Percentiles rank a stretch among this genome's conserved stretches.
Evolutionary conservation across 257 asterid genomes (phyloP).

Genomic region (Echium plantagineum): DNA sequence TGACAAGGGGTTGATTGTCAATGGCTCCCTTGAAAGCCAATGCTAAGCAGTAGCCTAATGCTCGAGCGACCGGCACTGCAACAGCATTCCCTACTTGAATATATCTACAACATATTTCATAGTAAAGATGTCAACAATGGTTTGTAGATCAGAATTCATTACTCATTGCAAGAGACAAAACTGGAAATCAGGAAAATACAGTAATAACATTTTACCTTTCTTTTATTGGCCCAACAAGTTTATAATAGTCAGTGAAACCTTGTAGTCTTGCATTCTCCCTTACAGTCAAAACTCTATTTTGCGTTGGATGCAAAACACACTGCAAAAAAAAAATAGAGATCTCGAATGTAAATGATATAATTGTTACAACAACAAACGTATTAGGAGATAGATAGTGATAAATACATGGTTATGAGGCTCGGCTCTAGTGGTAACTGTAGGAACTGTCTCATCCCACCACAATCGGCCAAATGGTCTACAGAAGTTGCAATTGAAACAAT

Average conservation of each 20-base stretch:
- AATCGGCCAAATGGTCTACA: constrained; percentile 84
- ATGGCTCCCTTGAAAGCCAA: constrained; percentile 31
- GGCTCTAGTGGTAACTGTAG: constrained; percentile 84
- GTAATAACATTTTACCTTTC: constrained; percentile 36
- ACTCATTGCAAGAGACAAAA: background rate
- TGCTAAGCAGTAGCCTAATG: constrained; percentile 54
- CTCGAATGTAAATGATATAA: background rate
- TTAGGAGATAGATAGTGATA: background rate
- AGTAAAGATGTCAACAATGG: background rate
- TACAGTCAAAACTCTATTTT: constrained; percentile 66
- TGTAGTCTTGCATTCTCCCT: constrained; percentile 90
- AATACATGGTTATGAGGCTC: constrained; percentile 83
- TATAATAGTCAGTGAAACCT: constrained; percentile 82
- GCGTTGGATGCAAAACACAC: constrained; percentile 58
- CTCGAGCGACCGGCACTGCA: constrained; percentile 79
- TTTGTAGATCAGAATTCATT: background rate
- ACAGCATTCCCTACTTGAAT: constrained; percentile 89
- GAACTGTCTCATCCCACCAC: constrained; percentile 90
- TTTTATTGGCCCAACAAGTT: constrained; percentile 58
- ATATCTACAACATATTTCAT: constrained; percentile 28
- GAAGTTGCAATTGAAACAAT: too few species aligned
- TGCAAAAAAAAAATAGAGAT: constrained; percentile 8
- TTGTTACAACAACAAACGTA: background rate
- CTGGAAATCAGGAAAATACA: background rate
- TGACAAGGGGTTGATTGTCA: constrained; percentile 23